A percentile compares a stretch with the other conserved stretches of the same genome.
These are phyloP conservation scores for Xylaria curta DNA, from an alignment of 495 filamentous ascomycete genomes.

Conservation along the genomic window DNA sequence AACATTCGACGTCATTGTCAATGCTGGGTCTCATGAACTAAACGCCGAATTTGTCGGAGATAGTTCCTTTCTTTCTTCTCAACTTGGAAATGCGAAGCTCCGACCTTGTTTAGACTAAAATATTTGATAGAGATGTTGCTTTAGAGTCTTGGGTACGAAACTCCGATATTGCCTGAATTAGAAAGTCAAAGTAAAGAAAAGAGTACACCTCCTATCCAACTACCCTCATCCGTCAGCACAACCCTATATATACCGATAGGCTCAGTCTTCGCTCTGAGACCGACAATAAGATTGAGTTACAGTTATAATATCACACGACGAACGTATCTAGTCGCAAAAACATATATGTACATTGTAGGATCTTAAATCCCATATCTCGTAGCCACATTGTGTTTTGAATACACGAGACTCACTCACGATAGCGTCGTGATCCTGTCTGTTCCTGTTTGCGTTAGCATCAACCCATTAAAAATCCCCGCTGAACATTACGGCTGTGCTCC, in stretches of 20 bases:
- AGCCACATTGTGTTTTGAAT: not conserved
- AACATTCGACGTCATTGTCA: conserved; percentile 5
- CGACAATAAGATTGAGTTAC: not conserved
- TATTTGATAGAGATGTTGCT: not conserved
- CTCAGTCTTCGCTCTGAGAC: too few species aligned
- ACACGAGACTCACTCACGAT: conserved; percentile 12
- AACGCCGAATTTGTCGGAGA: not conserved
- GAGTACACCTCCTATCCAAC: not conserved
- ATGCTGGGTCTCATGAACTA: not conserved
- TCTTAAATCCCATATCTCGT: conserved; percentile 1
- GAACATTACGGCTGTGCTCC: conserved; percentile 71
- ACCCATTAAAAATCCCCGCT: conserved; percentile 67
- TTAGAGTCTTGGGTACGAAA: not conserved
- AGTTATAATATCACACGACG: not conserved
- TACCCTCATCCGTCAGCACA: not conserved
- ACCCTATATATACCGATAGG: not conserved
- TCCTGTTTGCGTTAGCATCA: conserved; percentile 10
- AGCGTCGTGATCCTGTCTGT: not conserved
- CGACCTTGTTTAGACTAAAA: not conserved
- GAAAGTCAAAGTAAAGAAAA: not conserved
- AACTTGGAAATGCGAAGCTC: conserved; percentile 1
- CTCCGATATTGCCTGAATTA: not conserved
- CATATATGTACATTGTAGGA: not conserved
- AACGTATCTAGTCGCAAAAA: not conserved
- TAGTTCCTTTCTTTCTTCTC: not conserved